These are phyloP conservation scores for Lentinula edodes DNA, from an alignment of 768 basidiomycete species.

Conservation along the genomic window DNA sequence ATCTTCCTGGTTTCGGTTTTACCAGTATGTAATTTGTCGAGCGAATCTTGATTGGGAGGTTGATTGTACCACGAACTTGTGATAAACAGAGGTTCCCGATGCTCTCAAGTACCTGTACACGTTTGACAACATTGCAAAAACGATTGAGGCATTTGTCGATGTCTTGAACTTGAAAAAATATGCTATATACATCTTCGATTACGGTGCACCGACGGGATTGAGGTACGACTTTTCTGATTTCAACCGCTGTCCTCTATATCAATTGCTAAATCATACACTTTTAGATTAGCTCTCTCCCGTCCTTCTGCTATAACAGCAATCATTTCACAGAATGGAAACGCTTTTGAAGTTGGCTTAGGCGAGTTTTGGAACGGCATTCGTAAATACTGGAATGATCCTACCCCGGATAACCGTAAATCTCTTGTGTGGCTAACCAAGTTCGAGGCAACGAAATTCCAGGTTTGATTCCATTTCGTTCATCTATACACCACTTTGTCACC, in stretches of 20 bases:
- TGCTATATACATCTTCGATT: constrained; percentile 45
- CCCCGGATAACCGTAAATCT: constrained; percentile 19
- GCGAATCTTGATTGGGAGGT: neutral
- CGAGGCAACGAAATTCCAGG: constrained; percentile 28
- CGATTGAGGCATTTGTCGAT: constrained; percentile 36
- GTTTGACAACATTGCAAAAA: constrained; percentile 34
- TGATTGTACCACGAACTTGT: neutral
- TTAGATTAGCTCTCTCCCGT: constrained; percentile 33
- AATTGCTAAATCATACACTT: neutral
- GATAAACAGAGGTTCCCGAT: constrained; percentile 21
- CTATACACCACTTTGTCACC: neutral
- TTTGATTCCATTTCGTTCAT: constrained; percentile 2
- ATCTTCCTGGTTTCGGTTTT: constrained; percentile 47
- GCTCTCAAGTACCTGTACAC: constrained; percentile 31
- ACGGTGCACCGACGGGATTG: constrained; percentile 33
- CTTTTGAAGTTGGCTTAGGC: constrained; percentile 39
- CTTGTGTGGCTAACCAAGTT: constrained; percentile 19
- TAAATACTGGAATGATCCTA: constrained; percentile 25
- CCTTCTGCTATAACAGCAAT: constrained; percentile 38
- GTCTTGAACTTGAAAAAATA: constrained; percentile 31
- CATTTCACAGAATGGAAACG: constrained; percentile 45
- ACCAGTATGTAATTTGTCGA: constrained; percentile 20
- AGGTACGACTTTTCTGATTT: constrained; percentile 14
- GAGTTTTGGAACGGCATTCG: constrained; percentile 31
- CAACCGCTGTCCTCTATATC: neutral